Evolutionary conservation across 73 alveolate species (phyloP).

Genomic region (Paramecium primaurelia): DNA sequence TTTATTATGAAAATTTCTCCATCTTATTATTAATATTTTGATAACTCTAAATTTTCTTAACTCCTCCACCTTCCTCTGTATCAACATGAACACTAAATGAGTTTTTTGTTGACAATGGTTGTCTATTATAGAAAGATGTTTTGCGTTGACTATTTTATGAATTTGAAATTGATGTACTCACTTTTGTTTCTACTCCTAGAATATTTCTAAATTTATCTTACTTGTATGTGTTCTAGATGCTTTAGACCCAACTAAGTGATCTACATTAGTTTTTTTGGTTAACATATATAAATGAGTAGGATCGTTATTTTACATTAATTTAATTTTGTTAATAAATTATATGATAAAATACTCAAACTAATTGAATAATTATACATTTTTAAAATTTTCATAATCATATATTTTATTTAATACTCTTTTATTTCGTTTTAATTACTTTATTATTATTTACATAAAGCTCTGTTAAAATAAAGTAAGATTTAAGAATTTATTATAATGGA

Average conservation of each 20-base stretch:
- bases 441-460: too few relatives aligned
- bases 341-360: not conserved
- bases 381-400: too few relatives aligned
- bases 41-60: not conserved
- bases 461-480: too few relatives aligned
- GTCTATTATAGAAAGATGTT: not conserved
- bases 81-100: not conserved
- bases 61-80: conserved; percentile 34
- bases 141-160: conserved; percentile 36
- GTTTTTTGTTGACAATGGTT: not conserved
- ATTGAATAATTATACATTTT: not conserved
- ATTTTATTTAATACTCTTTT: too few relatives aligned
- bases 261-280: not conserved
- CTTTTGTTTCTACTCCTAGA: not conserved
- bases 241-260: conserved; percentile 5
- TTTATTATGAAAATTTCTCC: conserved; percentile 11
- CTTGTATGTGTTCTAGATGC: not conserved
- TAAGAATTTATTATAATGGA: too few relatives aligned
- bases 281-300: not conserved
- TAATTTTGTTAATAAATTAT: not conserved
- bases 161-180: conserved; percentile 2
- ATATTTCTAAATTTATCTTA: not conserved
- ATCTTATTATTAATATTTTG: conserved; percentile 18
- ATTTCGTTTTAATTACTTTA: too few relatives aligned
- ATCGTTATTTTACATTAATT: not conserved